phyloP scores from a whole-genome alignment of 148 eudicot species.

The Rhododendron mucronatum region DNA sequence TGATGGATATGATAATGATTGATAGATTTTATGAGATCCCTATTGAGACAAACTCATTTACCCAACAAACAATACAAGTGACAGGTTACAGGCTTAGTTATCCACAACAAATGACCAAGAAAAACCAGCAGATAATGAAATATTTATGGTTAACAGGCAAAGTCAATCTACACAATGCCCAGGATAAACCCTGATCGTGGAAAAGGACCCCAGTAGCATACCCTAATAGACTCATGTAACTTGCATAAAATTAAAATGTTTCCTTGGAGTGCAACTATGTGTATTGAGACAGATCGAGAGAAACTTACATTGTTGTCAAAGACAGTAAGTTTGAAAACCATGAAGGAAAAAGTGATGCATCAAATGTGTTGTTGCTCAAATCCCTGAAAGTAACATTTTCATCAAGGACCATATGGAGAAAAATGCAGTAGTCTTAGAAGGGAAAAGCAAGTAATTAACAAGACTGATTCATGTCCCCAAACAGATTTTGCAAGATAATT shows the following conservation, averaged over 20 bases:
- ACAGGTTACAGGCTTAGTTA: background rate
- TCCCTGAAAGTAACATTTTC: conserved; percentile 37
- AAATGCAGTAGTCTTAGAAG: background rate
- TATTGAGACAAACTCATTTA: background rate
- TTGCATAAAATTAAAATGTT: background rate
- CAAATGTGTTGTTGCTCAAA: conserved; percentile 50
- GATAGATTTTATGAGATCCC: background rate
- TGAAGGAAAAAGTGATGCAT: conserved; percentile 31
- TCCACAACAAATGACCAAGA: background rate
- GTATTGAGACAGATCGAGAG: conserved; percentile 7
- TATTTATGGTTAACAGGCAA: background rate
- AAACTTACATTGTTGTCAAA: conserved; percentile 50
- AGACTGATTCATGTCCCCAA: too few species aligned
- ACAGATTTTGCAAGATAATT: background rate
- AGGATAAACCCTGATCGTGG: background rate
- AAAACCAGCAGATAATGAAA: background rate
- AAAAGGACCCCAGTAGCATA: background rate
- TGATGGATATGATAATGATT: background rate
- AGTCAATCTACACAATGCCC: background rate
- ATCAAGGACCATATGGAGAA: background rate
- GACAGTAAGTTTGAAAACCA: conserved; percentile 42
- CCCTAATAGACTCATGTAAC: background rate
- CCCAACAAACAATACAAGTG: background rate
- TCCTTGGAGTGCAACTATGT: background rate
- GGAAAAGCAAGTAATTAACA: background rate